These are phyloP conservation scores for Saraca asoca DNA, from an alignment of 331 rosid species.

Conservation along the genomic window DNA sequence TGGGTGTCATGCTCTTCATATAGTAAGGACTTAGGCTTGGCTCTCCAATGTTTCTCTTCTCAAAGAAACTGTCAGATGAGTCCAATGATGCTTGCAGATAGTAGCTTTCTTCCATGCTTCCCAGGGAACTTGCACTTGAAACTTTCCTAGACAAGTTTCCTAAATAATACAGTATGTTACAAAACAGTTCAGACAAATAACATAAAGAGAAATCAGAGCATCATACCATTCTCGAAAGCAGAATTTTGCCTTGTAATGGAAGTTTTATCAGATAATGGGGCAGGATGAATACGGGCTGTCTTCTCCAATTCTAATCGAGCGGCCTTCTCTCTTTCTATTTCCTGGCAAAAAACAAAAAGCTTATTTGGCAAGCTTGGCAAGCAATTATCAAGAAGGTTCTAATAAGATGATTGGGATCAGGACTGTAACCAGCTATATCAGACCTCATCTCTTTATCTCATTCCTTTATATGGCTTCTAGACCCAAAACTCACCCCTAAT, in stretches of 20 bases:
- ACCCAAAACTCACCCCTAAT: too few species aligned
- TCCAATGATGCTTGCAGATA: constrained; percentile 94
- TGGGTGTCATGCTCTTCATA: constrained; percentile 92
- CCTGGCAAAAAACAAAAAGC: constrained; percentile 55
- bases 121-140: constrained; percentile 88
- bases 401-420: constrained; percentile 29
- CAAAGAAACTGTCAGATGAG: constrained; percentile 70
- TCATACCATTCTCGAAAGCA: constrained; percentile 79
- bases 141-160: constrained; percentile 80
- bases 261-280: constrained; percentile 60
- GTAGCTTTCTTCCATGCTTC: constrained; percentile 94
- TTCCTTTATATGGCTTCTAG: too few species aligned
- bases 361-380: constrained; percentile 28
- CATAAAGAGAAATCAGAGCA: constrained; percentile 28
- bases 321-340: constrained; percentile 88
- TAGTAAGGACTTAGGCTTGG: constrained; percentile 76
- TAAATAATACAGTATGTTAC: constrained; percentile 43
- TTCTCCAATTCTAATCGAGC: constrained; percentile 89
- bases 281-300: constrained; percentile 52
- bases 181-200: constrained; percentile 30
- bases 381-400: constrained; percentile 15
- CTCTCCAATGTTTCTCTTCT: constrained; percentile 75
- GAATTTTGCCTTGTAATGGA: constrained; percentile 56
- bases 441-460: neutral
- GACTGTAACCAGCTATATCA: constrained; percentile 18